Evolutionary conservation across 768 basidiomycete genomes (phyloP), one percentile per base, ranked within the genome.

Genomic region (Pleurotus cornucopiae): DNA sequence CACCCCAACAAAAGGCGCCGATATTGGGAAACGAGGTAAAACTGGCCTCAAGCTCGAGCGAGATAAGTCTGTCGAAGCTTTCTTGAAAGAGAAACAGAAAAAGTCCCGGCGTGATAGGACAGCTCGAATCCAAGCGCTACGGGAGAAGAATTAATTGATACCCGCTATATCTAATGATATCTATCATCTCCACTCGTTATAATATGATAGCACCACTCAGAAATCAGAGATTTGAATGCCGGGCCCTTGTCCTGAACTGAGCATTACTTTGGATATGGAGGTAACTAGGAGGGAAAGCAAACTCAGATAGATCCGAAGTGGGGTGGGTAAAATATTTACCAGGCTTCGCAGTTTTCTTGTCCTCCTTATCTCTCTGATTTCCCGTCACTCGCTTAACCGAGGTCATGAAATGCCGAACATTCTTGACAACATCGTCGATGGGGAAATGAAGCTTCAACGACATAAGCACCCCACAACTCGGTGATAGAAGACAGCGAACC

Each of bases 181-280:
- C 48, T 49, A 55, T 58, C 46, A 58, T 45, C 49, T 54, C 30
- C 49, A 49, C 51, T 34, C 59, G 54, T 54, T 43, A 26, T 45
- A 41, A 43, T 55, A 57, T 51, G 59, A 61, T 58, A 61, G 56
- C 21, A 45, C 41, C 30, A 55, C 49, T 70, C 80, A 90, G 58
- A 81, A 76, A 75, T 94, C 94, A 55, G 83, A 81, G 69, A 97
- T 81, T 63, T 83, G 88, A 68, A 97, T 94, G 13, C 90, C 89
- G n/a, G 94, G 94, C 14, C 92, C 92, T 62, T 88, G 87, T 25
- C 81, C 82, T 21, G 93, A 89, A 68, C 91, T 95, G 40, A 97
- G 80, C 63, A 91, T 77, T 20, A 94, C 88, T 61, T 84, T 85
- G n/a, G 74, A 78, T 64, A 97, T 91, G 6, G 84, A 76, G 38